Percentiles rank a stretch among this genome's conserved stretches.
These are phyloP conservation scores for Vanrija pseudolonga DNA, from an alignment of 1,284 basidiomycete species.

Conservation along the genomic window DNA sequence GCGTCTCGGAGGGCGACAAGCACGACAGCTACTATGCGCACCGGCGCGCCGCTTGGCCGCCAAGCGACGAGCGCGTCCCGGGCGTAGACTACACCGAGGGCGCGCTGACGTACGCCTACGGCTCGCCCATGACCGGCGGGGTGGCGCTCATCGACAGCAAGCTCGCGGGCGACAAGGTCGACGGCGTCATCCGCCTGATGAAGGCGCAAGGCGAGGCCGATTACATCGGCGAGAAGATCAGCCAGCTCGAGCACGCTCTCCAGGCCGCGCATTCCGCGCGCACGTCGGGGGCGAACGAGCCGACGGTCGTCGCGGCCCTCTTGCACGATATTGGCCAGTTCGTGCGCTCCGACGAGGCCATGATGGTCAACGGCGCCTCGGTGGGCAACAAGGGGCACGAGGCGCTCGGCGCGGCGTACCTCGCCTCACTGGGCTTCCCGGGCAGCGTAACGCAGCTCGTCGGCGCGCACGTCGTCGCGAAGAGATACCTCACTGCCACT, in stretches of 20 bases:
- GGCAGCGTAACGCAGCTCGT: slow-evolving; percentile 33
- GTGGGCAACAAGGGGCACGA: slow-evolving; percentile 35
- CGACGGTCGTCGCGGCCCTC: slow-evolving; percentile 38
- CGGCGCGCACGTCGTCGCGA: slow-evolving; percentile 39
- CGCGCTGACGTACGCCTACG: slow-evolving; percentile 24
- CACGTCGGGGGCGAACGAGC: slow-evolving; percentile 27
- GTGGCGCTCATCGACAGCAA: slow-evolving; percentile 18
- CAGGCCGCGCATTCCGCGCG: slow-evolving; percentile 32
- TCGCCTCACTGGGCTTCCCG: slow-evolving; percentile 30
- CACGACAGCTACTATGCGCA: slow-evolving; percentile 40
- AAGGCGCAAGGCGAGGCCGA: slow-evolving; percentile 25
- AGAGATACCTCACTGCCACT: slow-evolving; percentile 30
- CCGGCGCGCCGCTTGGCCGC: slow-evolving; percentile 35
- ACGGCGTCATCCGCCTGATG: slow-evolving; percentile 17
- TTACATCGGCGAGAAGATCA: slow-evolving; percentile 34
- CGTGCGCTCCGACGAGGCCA: slow-evolving; percentile 23
- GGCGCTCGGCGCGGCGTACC: slow-evolving; percentile 30
- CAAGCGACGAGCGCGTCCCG: slow-evolving; percentile 30
- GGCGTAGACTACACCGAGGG: slow-evolving; percentile 36
- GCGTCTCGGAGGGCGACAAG: slow-evolving; percentile 35
- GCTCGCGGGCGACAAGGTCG: slow-evolving; percentile 6
- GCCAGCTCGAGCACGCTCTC: slow-evolving; percentile 31
- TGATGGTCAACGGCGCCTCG: slow-evolving; percentile 19
- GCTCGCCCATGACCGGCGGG: slow-evolving; percentile 26
- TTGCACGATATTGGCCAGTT: slow-evolving; percentile 44